Evolutionary conservation across 768 basidiomycete species (phyloP).

Genomic region (Leccinum uliginosum): DNA sequence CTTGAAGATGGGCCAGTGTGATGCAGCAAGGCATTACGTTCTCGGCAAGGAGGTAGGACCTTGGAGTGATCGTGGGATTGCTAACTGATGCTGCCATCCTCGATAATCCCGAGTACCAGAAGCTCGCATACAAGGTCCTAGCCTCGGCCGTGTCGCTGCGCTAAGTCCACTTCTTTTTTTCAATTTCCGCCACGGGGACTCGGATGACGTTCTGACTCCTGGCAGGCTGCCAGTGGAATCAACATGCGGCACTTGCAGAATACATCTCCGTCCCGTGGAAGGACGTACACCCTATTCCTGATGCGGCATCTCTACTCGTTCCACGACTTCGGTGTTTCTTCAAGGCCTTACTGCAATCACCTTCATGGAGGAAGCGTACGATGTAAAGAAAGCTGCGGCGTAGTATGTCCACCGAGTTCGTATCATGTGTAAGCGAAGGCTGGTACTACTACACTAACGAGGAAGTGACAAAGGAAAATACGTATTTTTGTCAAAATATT

Average conservation of each 20-base stretch:
- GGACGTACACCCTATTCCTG: slow-evolving; percentile 62
- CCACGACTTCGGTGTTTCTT: slow-evolving; percentile 62
- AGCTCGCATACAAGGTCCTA: slow-evolving; percentile 56
- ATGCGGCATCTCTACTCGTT: slow-evolving; percentile 48
- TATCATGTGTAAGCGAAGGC: too few species aligned
- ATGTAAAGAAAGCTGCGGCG: slow-evolving; percentile 76
- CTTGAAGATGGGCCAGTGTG: slow-evolving; percentile 74
- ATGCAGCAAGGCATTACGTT: slow-evolving; percentile 68
- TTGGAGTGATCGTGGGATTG: slow-evolving; percentile 69
- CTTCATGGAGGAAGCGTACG: slow-evolving; percentile 81
- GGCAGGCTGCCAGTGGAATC: too few species aligned
- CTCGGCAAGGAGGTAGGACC: slow-evolving; percentile 79
- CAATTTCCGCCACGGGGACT: too few species aligned
- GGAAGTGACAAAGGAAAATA: too few species aligned
- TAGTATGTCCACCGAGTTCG: too few species aligned
- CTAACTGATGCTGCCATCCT: slow-evolving; percentile 63
- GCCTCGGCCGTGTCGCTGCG: slow-evolving; percentile 71
- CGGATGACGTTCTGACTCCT: neutral
- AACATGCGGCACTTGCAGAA: slow-evolving; percentile 52
- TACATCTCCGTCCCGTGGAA: slow-evolving; percentile 68
- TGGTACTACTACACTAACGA: too few species aligned
- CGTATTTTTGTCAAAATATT: too few species aligned
- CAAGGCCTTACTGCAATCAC: slow-evolving; percentile 78
- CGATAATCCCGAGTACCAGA: slow-evolving; percentile 58
- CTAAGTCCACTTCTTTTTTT: slow-evolving; percentile 32